A percentile compares a stretch with the other conserved stretches of the same genome.
These are phyloP conservation scores for Aeminium ludgeri DNA, from an alignment of 495 filamentous ascomycete genomes.

Conservation along the genomic window DNA sequence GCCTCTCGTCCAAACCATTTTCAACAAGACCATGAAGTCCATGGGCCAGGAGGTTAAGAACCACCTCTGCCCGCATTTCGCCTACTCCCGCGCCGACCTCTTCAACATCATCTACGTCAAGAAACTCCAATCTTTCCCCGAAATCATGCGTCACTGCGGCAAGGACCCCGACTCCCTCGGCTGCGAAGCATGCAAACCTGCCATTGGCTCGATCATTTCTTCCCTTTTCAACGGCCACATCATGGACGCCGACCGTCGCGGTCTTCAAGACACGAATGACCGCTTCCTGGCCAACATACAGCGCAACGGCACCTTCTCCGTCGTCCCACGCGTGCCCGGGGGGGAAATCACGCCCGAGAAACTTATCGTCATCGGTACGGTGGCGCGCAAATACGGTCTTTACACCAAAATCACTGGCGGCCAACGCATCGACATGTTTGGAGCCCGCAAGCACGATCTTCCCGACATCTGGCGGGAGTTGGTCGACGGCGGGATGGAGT, in stretches of 20 bases:
- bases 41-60: slow-evolving; percentile 90
- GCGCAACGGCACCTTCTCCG: slow-evolving; percentile 82
- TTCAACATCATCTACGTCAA: slow-evolving; percentile 84
- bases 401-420: slow-evolving; percentile 95
- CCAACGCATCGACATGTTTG: slow-evolving; percentile 92
- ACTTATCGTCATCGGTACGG: slow-evolving; percentile 70
- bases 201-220: slow-evolving; percentile 69
- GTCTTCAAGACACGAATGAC: slow-evolving; percentile 90
- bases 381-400: slow-evolving; percentile 74
- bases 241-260: slow-evolving; percentile 56
- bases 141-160: slow-evolving; percentile 72
- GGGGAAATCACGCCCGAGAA: slow-evolving; percentile 90
- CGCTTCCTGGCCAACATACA: slow-evolving; percentile 89
- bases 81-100: slow-evolving; percentile 71
- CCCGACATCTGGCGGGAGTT: slow-evolving; percentile 76
- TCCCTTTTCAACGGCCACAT: slow-evolving; percentile 76
- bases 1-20: slow-evolving; percentile 81
- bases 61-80: slow-evolving; percentile 69
- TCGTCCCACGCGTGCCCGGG: slow-evolving; percentile 69
- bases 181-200: slow-evolving; percentile 84
- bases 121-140: slow-evolving; percentile 52
- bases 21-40: slow-evolving; percentile 78
- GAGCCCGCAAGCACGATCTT: slow-evolving; percentile 82
- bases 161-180: slow-evolving; percentile 60
- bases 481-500: slow-evolving; percentile 85